Percentiles rank a stretch among this genome's conserved stretches.
Conservation (phyloP, 768 basidiomycete genomes). For the Termitomyces sp. region DNA sequence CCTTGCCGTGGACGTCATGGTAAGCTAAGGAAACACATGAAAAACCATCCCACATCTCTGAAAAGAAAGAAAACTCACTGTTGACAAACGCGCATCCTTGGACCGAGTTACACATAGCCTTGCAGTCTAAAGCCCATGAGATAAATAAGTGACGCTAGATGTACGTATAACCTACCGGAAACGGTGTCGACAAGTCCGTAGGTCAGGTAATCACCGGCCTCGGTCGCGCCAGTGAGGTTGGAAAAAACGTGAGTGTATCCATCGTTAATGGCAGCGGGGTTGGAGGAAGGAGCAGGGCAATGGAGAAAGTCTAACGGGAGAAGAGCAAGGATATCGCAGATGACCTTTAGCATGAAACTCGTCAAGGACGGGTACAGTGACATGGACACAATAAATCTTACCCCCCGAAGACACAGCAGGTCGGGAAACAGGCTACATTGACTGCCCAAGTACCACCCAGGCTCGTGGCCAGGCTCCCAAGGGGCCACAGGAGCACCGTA, state of each 20-base stretch:
- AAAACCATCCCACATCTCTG: not conserved
- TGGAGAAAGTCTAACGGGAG: slow-evolving; percentile 30
- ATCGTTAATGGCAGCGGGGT: slow-evolving; percentile 14
- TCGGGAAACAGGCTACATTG: slow-evolving; percentile 21
- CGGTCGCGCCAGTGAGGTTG: slow-evolving; percentile 36
- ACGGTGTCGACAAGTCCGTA: slow-evolving; percentile 41
- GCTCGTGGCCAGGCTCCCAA: slow-evolving; percentile 25
- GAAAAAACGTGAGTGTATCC: slow-evolving; percentile 35
- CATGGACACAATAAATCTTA: slow-evolving; percentile 10
- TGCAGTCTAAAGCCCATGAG: slow-evolving; percentile 27
- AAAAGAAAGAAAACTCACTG: slow-evolving; percentile 22
- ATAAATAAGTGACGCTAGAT: not conserved
- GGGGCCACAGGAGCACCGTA: slow-evolving; percentile 35
- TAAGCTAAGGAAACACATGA: slow-evolving; percentile 26
- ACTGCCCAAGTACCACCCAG: slow-evolving; percentile 40
- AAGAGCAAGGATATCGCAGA: slow-evolving; percentile 31
- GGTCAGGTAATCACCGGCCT: slow-evolving; percentile 35
- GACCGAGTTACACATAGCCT: slow-evolving; percentile 38
- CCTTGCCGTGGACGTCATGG: slow-evolving; percentile 43
- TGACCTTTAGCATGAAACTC: slow-evolving; percentile 17
- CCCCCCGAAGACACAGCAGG: slow-evolving; percentile 26
- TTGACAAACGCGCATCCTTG: slow-evolving; percentile 36
- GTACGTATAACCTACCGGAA: slow-evolving; percentile 22
- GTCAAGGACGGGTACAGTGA: not conserved
- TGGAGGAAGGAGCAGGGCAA: slow-evolving; percentile 25